Evolutionary conservation across 1,139 yeast genomes (phyloP), one percentile per base, ranked within the genome.

Genomic region (Hyphopichia burtonii): DNA sequence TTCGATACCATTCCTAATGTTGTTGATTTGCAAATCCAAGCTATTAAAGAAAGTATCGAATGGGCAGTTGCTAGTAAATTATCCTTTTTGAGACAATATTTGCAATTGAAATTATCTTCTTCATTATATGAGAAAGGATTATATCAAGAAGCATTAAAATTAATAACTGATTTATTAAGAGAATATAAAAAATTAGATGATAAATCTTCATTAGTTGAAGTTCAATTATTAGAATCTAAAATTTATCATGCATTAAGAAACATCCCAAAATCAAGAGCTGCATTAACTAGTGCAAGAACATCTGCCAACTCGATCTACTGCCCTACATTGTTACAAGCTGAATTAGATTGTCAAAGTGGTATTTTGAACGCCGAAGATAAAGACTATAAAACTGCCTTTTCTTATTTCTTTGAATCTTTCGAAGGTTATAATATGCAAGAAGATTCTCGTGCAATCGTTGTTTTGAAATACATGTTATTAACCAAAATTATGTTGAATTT

Each of bases 141-240:
- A 31, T 87, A 81, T 63, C 80, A 81, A 50, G 88, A 83, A 37
- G 86, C 97, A 3, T 70, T 94, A 44, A 72, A 75, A 41, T 78
- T 91, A 49, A 86, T 90, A 51, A 82, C 82, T 49, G 76, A 76
- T 16, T 75, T 94, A 55, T 74, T 93, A 54, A 74, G 77, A 49
- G 98, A 93, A 63, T 88, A 91, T 63, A 93, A 93, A 68, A 86
- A 89, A 60, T 74, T 94, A 54, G 99, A 94, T 63, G 99, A 94
- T 65, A 94, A 94, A 66, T 84, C 93, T 41, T 88, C 96, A 31
- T 78, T 94, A 44, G 96, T 94, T 10, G 99, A 94, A 60, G 97
- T 94, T 33, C 98, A 93, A 66, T 73, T 94, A 53, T 78, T 93
- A 53, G 99, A 94, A 63, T 78, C 94, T 22, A 86, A 89, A 59